Base-by-base conservation (phyloP, 164 flowering plant genomes). In the Vitis rotundifolia region DNA sequence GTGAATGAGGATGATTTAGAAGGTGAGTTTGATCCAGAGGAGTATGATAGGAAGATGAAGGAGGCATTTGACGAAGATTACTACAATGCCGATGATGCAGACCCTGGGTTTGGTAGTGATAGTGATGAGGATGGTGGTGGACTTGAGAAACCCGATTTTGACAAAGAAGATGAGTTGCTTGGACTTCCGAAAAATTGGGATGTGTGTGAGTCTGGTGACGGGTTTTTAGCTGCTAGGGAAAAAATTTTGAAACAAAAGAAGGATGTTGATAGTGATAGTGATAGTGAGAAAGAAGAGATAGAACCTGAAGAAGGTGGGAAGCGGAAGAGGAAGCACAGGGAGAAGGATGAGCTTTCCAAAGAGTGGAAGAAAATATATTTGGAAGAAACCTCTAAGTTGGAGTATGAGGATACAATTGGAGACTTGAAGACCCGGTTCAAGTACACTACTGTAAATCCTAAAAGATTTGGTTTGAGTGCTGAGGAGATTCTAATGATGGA, bases 341-440 rank as follows among this genome's bases (percentile, higher is more conserved):
- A 84, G 54, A 82, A 82, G 71, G 77, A 75, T 16, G 75, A 79
- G 53, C 70, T 81, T 66, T 80, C 77, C 61, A 76, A 82, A 53
- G 84, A 78, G 15, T 60, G 81, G 71, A 85, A 87, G 18, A 65
- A 15, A 15, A 63, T 67, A 9, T 58, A 73, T 15, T 29, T 75
- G 78, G 87, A 81, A 26, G 99, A 90, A 71, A 83, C 85, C 44
- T 87, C 88, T 71, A 88, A 91, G 78, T 74, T 93, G 82, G 97
- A 95, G 26, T 93, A 93, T 79, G 98, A 95, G 73, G 99, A 82
- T 77, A 82, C 87, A 6, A 85, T 95, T 58, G 99, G 91, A 28
- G 97, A 89, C 74, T 50, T 91, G 76, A 95, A 91, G 78, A 94
- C 99, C 8, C 83, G 99, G 68, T 94, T 94, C 71, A 91, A 85